These are phyloP conservation scores for Brasilioporus rufonigricans DNA, from an alignment of 768 basidiomycete species.

Conservation along the genomic window DNA sequence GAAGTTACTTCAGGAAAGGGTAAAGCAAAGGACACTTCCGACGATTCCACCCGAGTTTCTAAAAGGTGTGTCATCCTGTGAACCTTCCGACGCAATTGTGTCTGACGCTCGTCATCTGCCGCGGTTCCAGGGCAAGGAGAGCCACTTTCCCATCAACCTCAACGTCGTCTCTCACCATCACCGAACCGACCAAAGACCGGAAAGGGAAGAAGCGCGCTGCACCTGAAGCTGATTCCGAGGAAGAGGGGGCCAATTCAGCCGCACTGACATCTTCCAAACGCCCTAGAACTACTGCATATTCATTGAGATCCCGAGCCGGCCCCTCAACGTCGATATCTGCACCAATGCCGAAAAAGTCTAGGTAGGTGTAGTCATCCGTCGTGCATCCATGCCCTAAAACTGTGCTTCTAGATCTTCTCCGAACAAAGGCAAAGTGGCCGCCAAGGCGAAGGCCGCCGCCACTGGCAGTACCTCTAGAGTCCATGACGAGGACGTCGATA, in stretches of 20 bases:
- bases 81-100: constrained; percentile 23
- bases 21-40: constrained; percentile 58
- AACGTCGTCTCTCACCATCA: constrained; percentile 56
- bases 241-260: constrained; percentile 50
- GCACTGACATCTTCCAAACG: constrained; percentile 59
- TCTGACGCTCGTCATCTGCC: constrained; percentile 31
- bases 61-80: constrained; percentile 58
- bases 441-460: constrained; percentile 56
- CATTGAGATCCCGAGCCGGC: constrained; percentile 59
- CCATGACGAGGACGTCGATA: constrained; percentile 73
- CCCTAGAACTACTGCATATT: constrained; percentile 58
- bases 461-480: constrained; percentile 61
- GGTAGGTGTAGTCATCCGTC: constrained; percentile 37
- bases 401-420: constrained; percentile 41
- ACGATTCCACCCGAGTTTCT: constrained; percentile 49
- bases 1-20: constrained; percentile 54
- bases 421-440: constrained; percentile 57
- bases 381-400: constrained; percentile 10
- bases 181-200: constrained; percentile 69
- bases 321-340: constrained; percentile 39
- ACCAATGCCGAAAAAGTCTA: constrained; percentile 76
- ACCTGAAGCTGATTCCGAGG: constrained; percentile 66
- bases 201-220: constrained; percentile 94
- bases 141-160: constrained; percentile 42
- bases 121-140: constrained; percentile 54